Conservation (phyloP, 768 basidiomycete species). For the Boletus coccyginus region DNA sequence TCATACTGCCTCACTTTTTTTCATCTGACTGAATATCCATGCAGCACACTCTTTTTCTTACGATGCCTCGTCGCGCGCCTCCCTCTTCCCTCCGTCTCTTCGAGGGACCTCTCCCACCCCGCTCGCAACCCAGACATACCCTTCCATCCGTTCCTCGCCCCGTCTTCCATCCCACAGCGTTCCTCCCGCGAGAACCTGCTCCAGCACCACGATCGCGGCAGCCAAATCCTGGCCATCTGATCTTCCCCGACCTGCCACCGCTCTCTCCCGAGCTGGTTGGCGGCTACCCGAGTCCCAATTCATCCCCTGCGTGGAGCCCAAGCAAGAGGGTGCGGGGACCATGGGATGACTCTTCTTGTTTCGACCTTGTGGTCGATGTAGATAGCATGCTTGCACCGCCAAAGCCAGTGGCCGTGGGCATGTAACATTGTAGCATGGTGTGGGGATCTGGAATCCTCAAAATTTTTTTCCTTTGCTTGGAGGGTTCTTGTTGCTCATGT, state of each 20-base stretch:
- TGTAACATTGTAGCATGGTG: slow-evolving; percentile 4
- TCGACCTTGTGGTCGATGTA: slow-evolving; percentile 43
- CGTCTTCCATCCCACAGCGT: slow-evolving; percentile 38
- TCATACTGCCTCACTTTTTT: too few species aligned
- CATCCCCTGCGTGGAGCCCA: slow-evolving; percentile 19
- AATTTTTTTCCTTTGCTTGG: background rate
- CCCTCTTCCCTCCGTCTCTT: slow-evolving; percentile 63
- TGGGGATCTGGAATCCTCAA: background rate
- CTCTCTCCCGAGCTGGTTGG: slow-evolving; percentile 20
- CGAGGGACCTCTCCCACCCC: slow-evolving; percentile 59
- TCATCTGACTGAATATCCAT: background rate
- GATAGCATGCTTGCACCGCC: slow-evolving; percentile 45
- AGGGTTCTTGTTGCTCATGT: background rate
- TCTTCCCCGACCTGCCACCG: slow-evolving; percentile 24
- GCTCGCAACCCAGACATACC: slow-evolving; percentile 58
- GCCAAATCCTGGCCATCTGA: background rate
- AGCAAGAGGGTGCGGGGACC: slow-evolving; percentile 42
- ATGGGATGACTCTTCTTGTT: slow-evolving; percentile 55
- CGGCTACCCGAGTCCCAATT: slow-evolving; percentile 6
- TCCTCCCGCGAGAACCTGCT: slow-evolving; percentile 19
- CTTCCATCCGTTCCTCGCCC: slow-evolving; percentile 68
- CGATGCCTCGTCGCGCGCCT: slow-evolving; percentile 67
- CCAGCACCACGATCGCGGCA: slow-evolving; percentile 18
- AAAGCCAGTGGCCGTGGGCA: slow-evolving; percentile 39
- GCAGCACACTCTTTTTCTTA: background rate